Base-by-base conservation (phyloP, 1,139 yeast species). In the Blastobotrys arbuscula region DNA sequence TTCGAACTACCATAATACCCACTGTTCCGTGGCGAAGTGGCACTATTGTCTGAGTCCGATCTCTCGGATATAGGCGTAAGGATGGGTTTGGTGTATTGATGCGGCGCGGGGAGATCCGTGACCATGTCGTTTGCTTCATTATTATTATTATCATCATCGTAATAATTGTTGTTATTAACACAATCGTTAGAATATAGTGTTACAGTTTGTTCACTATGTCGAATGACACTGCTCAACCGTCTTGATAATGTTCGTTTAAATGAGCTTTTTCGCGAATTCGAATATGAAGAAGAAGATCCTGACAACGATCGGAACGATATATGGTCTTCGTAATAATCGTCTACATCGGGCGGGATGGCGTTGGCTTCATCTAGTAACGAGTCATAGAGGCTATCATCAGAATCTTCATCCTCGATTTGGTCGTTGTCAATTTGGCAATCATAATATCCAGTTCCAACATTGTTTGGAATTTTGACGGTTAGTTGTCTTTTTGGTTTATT, bases 301-400 rank as follows among this genome's bases (percentile, higher is more conserved):
- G 47, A 44, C 18, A 48, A 41, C 15, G 53, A 48, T 37, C 51
- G 52, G 41, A 51, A 53, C 26, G 48, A 50, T 36, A 48, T 42
- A 12, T 34, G 41, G 48, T 53, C 52, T 41, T 49, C 53, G 31
- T 45, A 45, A 12, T 50, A 56, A 40, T 56, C 54, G 9, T 39
- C 42, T 28, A 5, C 31, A 33, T 59, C 59, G 35, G 49, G 55
- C 1, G 63, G 56, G 1, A 62, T 53, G 8, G 57, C 54, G 42
- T 63, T 63, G 26, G 56, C 65, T 42, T 62, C 67, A 34, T 61
- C 64, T 12, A 62, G 45, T 20, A 62, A 47, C 23, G 47, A 53
- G 38, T 59, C 60, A 50, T 55, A 55, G 37, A 42, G 42, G 34
- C 43, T 50, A 33, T 54, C 60, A 21, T 50, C 53, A 18, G 47